Base-by-base conservation (phyloP, 495 filamentous ascomycete species). In the Cercophora newfieldiana region DNA sequence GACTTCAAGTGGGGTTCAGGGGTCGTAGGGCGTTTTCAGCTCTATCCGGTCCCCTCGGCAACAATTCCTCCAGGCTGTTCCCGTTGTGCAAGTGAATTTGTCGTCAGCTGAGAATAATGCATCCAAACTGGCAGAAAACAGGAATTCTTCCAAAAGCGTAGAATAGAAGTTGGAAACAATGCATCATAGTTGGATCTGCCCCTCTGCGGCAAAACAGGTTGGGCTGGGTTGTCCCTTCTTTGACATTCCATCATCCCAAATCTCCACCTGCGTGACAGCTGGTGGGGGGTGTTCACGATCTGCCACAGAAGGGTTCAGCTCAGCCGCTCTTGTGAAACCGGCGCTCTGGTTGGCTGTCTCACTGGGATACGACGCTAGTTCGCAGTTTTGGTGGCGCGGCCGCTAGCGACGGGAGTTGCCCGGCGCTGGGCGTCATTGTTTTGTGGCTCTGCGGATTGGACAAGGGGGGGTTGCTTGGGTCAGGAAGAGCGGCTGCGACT, bases 321-420 rank as follows among this genome's bases (percentile, higher is more conserved):
- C 64, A 66, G 64, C 64, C 64, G 64, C 64, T 60, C 24, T n/a
- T 6, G 21, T 37, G 26, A 66, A 30, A 21, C 44, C 18, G 37
- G 26, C 24, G 47, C 64, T 60, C n/a, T 66, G 64, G 64, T 66
- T 66, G 64, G 64, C 49, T 30, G 63, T 65, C 53, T 54, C 63
- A 54, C 63, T 58, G 63, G 31, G 22, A 56, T 26, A 54, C 25
- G 19, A 25, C 31, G 37, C 24, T 60, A 44, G 37, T 44, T 44
- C 37, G 10, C 37, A 44, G 37, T 44, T 33, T n/a, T 44, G 37
- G 37, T 44, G 37, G 37, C 37, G 37, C 37, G 37, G 37, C 37
- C 37, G 37, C n/a, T n/a, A n/a, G n/a, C n/a, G n/a, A n/a, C n/a
- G n/a, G n/a, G n/a, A n/a, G n/a, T n/a, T n/a, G n/a, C n/a, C 55